Evolutionary conservation across 208 protist genomes (phyloP).

Genomic region (Trichomonas tenax): DNA sequence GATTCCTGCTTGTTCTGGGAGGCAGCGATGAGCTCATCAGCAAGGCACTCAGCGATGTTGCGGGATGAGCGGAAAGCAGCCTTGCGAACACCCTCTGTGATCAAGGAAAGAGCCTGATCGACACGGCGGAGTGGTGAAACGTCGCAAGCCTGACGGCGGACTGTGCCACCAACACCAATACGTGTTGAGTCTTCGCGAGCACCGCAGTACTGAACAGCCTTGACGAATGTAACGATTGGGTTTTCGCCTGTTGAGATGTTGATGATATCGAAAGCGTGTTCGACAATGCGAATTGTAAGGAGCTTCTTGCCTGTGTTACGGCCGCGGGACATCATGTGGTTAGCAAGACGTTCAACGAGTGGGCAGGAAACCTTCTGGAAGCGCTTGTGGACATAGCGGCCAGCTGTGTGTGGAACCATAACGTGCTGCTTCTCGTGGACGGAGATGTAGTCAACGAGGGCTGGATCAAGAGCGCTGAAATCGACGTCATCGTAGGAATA

Average conservation of each 20-base stretch:
- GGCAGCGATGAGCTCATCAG: conserved; percentile 97
- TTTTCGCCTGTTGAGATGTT: conserved; percentile 94
- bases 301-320: conserved; percentile 99
- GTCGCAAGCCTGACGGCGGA: conserved; percentile 97
- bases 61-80: conserved; percentile 98
- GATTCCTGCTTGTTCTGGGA: conserved; percentile 74
- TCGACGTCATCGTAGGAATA: conserved; percentile 51
- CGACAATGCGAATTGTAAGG: conserved; percentile 89
- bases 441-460: conserved; percentile 81
- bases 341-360: conserved; percentile 65
- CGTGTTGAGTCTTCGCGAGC: conserved; percentile 98
- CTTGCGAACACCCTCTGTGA: conserved; percentile 85
- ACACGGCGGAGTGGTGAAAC: conserved; percentile 98
- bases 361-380: conserved; percentile 95
- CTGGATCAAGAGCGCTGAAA: conserved; percentile 46
- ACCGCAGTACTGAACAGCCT: conserved; percentile 90
- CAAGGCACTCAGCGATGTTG: conserved; percentile 97
- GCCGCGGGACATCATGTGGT: conserved; percentile 47
- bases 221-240: conserved; percentile 75
- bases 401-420: conserved; percentile 94
- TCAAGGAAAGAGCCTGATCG: conserved; percentile 55
- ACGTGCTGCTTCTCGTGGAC: conserved; percentile 58
- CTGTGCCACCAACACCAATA: conserved; percentile 95
- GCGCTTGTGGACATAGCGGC: conserved; percentile 82
- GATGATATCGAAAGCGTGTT: conserved; percentile 97